These are phyloP conservation scores for Fusarium penzigii DNA, from an alignment of 2,329 filamentous ascomycete genomes.

Conservation along the genomic window DNA sequence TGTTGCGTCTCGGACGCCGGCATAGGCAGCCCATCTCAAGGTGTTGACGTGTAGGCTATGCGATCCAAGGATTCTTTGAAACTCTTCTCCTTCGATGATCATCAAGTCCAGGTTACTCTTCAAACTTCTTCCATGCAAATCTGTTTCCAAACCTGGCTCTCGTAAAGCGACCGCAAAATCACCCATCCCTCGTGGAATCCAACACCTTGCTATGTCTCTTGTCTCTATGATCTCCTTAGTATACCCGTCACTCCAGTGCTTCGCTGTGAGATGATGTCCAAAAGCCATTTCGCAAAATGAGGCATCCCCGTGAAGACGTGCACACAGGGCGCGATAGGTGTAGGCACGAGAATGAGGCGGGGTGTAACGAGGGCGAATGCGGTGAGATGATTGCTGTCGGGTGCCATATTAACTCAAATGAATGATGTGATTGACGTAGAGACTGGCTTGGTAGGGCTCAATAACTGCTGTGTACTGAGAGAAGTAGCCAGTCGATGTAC, in stretches of 20 bases:
- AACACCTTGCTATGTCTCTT: constrained; percentile 10
- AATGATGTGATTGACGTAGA: too few relatives aligned
- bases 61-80: neutral
- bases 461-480: too few relatives aligned
- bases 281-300: constrained; percentile 17
- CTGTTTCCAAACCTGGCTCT: neutral
- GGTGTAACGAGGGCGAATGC: neutral
- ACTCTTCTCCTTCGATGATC: constrained; percentile 3
- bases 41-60: neutral
- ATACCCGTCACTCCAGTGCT: constrained; percentile 14
- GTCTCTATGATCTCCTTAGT: constrained; percentile 2
- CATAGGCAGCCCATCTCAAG: constrained; percentile 19
- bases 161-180: constrained; percentile 20
- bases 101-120: neutral
- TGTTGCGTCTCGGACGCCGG: constrained; percentile 14
- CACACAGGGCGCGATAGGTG: constrained; percentile 17
- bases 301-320: constrained; percentile 11
- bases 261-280: constrained; percentile 6
- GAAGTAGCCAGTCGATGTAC: too few relatives aligned
- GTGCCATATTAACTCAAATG: neutral
- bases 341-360: constrained; percentile 16
- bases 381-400: too few relatives aligned
- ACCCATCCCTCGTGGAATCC: constrained; percentile 16
- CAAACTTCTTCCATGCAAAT: neutral
- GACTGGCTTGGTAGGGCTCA: too few relatives aligned